A percentile compares a stretch with the other conserved stretches of the same genome.
phyloP scores from a whole-genome alignment of 2,329 filamentous ascomycete genomes.

The Diaporthe sp. region DNA sequence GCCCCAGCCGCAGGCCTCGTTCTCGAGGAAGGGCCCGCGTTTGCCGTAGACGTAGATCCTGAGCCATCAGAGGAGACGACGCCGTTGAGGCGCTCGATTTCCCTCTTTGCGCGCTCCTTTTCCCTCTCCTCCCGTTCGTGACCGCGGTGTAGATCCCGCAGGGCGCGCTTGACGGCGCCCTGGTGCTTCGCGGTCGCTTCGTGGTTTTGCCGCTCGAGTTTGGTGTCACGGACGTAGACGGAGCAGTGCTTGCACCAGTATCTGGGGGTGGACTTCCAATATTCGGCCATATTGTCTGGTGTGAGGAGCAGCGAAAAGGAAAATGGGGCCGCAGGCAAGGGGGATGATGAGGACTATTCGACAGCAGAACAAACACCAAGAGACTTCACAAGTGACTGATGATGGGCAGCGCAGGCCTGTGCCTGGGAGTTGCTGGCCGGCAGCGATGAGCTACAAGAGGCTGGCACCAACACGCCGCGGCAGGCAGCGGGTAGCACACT shows the following conservation, averaged over 20 bases:
- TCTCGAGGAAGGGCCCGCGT: constrained; percentile 42
- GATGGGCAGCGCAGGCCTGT: background rate
- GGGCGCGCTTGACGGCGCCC: constrained; percentile 85
- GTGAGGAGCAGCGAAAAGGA: background rate
- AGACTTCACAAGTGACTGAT: background rate
- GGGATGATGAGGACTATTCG: background rate
- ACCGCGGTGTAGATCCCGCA: constrained; percentile 87
- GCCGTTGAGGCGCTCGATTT: constrained; percentile 87
- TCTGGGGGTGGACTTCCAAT: constrained; percentile 97
- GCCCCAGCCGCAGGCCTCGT: background rate
- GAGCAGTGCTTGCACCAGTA: constrained; percentile 99
- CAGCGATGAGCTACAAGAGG: background rate
- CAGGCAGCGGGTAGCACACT: background rate
- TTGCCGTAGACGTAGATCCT: constrained; percentile 49
- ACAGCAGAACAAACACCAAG: background rate
- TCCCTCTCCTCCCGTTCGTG: constrained; percentile 86
- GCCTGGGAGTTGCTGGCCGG: background rate
- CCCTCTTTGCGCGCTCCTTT: constrained; percentile 82
- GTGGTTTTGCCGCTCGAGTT: constrained; percentile 89
- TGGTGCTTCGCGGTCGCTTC: constrained; percentile 89
- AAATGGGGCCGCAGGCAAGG: background rate
- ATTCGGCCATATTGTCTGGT: constrained; percentile 80
- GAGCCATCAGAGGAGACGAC: constrained; percentile 65
- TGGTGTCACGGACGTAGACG: constrained; percentile 90
- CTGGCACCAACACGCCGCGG: too few relatives aligned